Evolutionary conservation across 345 rosid genomes (phyloP), one percentile per base, ranked within the genome.

Genomic region (Limnanthes douglasii): DNA sequence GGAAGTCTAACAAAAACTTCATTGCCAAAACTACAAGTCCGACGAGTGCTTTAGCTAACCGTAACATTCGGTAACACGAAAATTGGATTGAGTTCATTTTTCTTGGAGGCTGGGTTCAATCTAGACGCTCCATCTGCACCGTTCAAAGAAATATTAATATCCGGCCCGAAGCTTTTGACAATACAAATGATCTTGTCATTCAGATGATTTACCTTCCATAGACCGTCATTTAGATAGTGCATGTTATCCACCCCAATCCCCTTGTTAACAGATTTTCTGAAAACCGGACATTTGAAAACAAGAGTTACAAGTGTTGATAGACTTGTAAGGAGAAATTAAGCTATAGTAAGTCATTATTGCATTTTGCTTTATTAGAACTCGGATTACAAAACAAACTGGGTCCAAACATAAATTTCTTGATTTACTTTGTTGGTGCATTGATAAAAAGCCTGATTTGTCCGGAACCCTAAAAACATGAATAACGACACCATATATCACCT

Each of bases 141-240:
- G n/a, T 41, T 29, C 46, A 18, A 18, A 20, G 14, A 43, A 11
- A 30, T 15, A 49, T 36, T 11, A n/a, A n/a, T n/a, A n/a, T n/a
- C n/a, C n/a, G n/a, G n/a, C n/a, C n/a, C n/a, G n/a, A n/a, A n/a
- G n/a, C n/a, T n/a, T n/a, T n/a, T n/a, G n/a, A n/a, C n/a, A n/a
- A n/a, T n/a, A n/a, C n/a, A n/a, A n/a, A n/a, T n/a, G n/a, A n/a
- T n/a, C n/a, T n/a, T n/a, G n/a, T n/a, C n/a, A n/a, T n/a, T n/a
- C n/a, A n/a, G n/a, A n/a, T n/a, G n/a, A n/a, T n/a, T n/a, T 72
- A 75, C 99, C 96, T 92, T 85, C 99, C 96, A 92, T 21, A 92
- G 93, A 45, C 96, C 96, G 50, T 85, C 99, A 30, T 85, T 92
- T 43, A 85, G 93, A 62, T 85, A 92, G 69, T 92, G 99, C 96